A percentile compares a stretch with the other conserved stretches of the same genome.
Evolutionary conservation across 768 basidiomycete genomes (phyloP).

Genomic region (Lentinula sp.): DNA sequence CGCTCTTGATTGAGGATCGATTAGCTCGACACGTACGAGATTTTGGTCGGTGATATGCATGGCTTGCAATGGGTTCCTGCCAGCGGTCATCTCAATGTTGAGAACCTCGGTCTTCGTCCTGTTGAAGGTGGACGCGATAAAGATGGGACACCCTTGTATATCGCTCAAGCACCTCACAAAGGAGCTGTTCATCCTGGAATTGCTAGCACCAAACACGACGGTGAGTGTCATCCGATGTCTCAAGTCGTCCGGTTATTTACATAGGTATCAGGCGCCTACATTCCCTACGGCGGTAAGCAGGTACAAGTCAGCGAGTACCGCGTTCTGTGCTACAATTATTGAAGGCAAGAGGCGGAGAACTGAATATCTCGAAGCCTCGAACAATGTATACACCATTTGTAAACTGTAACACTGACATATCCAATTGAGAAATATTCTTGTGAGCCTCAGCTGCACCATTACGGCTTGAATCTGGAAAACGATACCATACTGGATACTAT

Average conservation of each 20-base stretch:
- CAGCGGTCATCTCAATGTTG: constrained; percentile 38
- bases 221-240: constrained; percentile 19
- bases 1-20: neutral
- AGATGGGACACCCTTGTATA: constrained; percentile 53
- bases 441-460: too few relatives aligned
- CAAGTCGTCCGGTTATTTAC: neutral
- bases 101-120: constrained; percentile 37
- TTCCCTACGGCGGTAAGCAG: constrained; percentile 48
- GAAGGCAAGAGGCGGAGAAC: neutral
- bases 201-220: constrained; percentile 45
- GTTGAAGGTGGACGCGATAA: constrained; percentile 67
- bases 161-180: constrained; percentile 52
- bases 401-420: neutral
- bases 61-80: constrained; percentile 54
- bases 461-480: too few relatives aligned
- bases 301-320: constrained; percentile 38
- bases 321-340: constrained; percentile 28
- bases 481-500: too few relatives aligned
- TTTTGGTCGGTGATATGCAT: constrained; percentile 58
- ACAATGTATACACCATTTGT: neutral
- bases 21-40: constrained; percentile 58
- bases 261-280: constrained; percentile 37
- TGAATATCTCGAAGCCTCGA: neutral
- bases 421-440: too few relatives aligned
- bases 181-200: constrained; percentile 60